These are phyloP conservation scores for Rhizopus delemar DNA, from an alignment of 371 early-diverging fungal species.

Conservation along the genomic window DNA sequence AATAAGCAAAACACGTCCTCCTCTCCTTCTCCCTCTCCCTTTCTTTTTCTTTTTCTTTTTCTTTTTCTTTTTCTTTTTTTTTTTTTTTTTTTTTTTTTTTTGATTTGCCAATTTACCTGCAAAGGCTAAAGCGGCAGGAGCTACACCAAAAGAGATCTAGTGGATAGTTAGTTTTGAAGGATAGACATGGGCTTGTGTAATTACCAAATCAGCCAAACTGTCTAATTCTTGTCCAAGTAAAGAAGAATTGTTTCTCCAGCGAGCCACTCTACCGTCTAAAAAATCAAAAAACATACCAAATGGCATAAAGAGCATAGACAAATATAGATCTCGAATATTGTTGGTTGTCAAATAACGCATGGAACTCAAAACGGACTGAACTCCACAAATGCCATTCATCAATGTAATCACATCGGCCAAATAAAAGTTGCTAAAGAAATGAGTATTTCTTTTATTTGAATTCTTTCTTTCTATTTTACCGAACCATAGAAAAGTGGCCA, in stretches of 20 bases:
- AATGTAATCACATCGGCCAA: conserved; percentile 86
- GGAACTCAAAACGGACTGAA: conserved; percentile 75
- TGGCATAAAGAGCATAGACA: conserved; percentile 77
- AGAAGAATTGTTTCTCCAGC: conserved; percentile 79
- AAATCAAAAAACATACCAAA: conserved; percentile 81
- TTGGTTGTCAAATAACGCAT: conserved; percentile 77
- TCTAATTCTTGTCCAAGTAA: conserved; percentile 80
- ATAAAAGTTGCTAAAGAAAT: conserved; percentile 63
- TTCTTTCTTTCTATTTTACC: conserved; percentile 15
- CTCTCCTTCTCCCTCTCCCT: no score
- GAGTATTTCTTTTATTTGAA: background rate
- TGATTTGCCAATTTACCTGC: conserved; percentile 46
- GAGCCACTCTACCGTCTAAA: conserved; percentile 87
- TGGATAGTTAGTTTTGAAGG: background rate
- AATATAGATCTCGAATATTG: conserved; percentile 60
- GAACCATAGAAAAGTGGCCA: conserved; percentile 40
- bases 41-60: no score
- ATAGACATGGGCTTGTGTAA: background rate
- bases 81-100: background rate
- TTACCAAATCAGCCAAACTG: conserved; percentile 85
- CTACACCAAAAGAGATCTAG: conserved; percentile 82
- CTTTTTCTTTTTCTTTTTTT: background rate
- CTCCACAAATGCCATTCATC: conserved; percentile 85
- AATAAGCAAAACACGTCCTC: background rate
- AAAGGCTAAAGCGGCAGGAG: conserved; percentile 85